Evolutionary conservation across 2,329 filamentous ascomycete species (phyloP), one percentile per base, ranked within the genome.

Genomic region (Parascedosporium putredinis): DNA sequence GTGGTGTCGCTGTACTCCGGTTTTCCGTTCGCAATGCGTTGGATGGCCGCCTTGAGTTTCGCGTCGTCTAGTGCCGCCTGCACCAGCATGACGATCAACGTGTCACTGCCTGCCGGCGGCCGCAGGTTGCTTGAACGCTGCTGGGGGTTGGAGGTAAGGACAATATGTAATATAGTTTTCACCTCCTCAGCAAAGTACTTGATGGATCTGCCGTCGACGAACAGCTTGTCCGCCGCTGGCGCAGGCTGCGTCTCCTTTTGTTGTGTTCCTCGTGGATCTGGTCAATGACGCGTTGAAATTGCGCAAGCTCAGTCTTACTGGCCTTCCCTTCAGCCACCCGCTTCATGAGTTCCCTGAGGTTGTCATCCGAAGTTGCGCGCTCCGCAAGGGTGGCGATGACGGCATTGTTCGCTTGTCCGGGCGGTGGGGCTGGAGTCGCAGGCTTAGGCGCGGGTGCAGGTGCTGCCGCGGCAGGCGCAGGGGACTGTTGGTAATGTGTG

Each of bases 331-430:
- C 81, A 0, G 87, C 87, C 1, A 93, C 87, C 49, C 86, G 79
- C 62, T 88, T 88, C 87, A 93, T 93, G 0, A 93, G 70, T 31
- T 84, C 81, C 51, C 88, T 83, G 8, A 93, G 69, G 50, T 84
- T 75, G 0, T 81, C 75, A 60, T 93, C 84, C 23, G 78, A 80
- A 0, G 84, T 85, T 5, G 87, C 87, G 55, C 80, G 79, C 57
- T 87, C 83, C 0, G 87, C 87, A 23, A 93, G 69, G 55, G 86
- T 81, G 47, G 88, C 83, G 50, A 93, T 91, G 40, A 93, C 88
- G 0, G 86, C 86, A 59, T 91, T 87, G 22, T 71, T 67, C n/a
- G 66, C 53, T 38, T 50, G 52, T 7, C 59, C 57, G 3, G 63
- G 57, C 49, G 61, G 62, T 6, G 56, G 49, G 2, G 54, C 51